These are phyloP conservation scores for Cordyceps tenuipes DNA, from an alignment of 2,329 filamentous ascomycete genomes.

Conservation along the genomic window DNA sequence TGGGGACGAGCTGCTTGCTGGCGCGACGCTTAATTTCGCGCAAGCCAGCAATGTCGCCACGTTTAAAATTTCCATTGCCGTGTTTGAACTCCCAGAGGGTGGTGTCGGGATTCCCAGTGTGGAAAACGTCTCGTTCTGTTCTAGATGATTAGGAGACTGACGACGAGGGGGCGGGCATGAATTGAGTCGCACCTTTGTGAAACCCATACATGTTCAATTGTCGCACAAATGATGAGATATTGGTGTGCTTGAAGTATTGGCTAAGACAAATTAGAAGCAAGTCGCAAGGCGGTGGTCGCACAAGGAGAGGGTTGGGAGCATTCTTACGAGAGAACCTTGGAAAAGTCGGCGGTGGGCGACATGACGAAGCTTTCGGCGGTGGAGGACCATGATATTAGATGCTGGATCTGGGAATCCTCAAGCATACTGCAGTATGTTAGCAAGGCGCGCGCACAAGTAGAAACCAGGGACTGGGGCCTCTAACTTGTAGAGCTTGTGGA, in stretches of 20 bases:
- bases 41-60: conserved; percentile 81
- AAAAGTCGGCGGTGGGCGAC: conserved; percentile 95
- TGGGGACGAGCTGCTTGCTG: conserved; percentile 86
- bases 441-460: background rate
- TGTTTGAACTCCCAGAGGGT: conserved; percentile 99
- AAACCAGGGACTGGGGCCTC: conserved; percentile 21
- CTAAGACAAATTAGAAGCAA: conserved; percentile 35
- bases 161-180: background rate
- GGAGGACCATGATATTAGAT: conserved; percentile 92
- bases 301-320: background rate
- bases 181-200: conserved; percentile 67
- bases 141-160: conserved; percentile 11
- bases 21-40: conserved; percentile 93
- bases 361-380: conserved; percentile 97
- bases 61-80: conserved; percentile 93
- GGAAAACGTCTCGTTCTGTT: conserved; percentile 93
- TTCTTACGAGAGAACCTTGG: conserved; percentile 90
- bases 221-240: conserved; percentile 95
- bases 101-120: conserved; percentile 86
- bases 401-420: conserved; percentile 85
- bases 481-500: conserved; percentile 98
- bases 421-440: conserved; percentile 64
- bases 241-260: conserved; percentile 99
- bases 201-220: conserved; percentile 99
- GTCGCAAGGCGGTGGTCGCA: conserved; percentile 12